Evolutionary conservation across 495 filamentous ascomycete genomes (phyloP).

Genomic region (Penicillium soppii): DNA sequence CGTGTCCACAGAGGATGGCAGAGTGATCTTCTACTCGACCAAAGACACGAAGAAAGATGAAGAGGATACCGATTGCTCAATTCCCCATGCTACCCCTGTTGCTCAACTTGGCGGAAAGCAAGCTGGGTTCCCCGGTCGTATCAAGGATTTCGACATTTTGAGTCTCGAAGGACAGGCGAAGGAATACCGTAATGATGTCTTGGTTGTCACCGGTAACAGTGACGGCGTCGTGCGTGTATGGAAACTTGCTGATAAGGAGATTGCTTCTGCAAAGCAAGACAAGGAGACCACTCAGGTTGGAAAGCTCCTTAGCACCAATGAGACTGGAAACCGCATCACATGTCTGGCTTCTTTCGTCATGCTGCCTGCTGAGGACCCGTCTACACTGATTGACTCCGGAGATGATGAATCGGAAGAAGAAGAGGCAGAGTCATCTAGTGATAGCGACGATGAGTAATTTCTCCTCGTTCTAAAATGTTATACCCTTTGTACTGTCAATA

Average conservation of each 20-base stretch:
- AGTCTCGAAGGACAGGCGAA: conserved; percentile 36
- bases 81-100: conserved; percentile 56
- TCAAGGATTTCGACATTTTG: conserved; percentile 85
- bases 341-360: conserved; percentile 86
- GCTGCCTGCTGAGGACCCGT: conserved; percentile 45
- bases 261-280: conserved; percentile 18
- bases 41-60: conserved; percentile 32
- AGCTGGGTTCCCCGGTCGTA: conserved; percentile 62
- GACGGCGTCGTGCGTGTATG: conserved; percentile 81
- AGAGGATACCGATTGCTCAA: conserved; percentile 34
- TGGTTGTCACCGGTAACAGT: conserved; percentile 76
- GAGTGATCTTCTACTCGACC: conserved; percentile 82
- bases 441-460: conserved; percentile 45
- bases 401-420: conserved; percentile 36
- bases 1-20: conserved; percentile 90
- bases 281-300: conserved; percentile 62
- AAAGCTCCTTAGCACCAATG: conserved; percentile 70
- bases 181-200: conserved; percentile 36
- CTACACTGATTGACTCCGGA: conserved; percentile 32
- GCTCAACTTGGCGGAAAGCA: conserved; percentile 76
- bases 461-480: conserved; percentile 13
- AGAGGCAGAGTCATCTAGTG: conserved; percentile 46
- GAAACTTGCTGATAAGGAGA: conserved; percentile 47
- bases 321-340: conserved; percentile 86
- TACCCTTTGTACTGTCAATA: conserved; percentile 29